These are phyloP conservation scores for Candida albicans DNA, from an alignment of 1,139 yeast genomes.

Conservation along the genomic window DNA sequence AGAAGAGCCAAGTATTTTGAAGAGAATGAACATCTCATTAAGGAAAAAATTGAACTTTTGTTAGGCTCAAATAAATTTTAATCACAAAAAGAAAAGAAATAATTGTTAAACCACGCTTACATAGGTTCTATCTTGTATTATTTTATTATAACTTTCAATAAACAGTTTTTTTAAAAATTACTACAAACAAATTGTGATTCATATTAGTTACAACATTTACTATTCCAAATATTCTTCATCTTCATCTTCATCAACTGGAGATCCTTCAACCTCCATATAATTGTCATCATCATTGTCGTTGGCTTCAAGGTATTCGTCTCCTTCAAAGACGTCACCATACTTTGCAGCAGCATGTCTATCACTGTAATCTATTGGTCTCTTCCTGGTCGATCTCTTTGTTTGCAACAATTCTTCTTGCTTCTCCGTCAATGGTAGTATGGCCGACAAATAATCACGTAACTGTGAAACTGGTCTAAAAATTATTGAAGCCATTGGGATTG, in stretches of 20 bases:
- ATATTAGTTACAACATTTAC: not conserved
- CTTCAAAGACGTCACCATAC: slow-evolving; percentile 21
- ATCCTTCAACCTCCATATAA: slow-evolving; percentile 18
- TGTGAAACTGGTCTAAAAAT: slow-evolving; percentile 28
- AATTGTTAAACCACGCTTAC: too few relatives aligned
- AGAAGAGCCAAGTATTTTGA: slow-evolving; percentile 80
- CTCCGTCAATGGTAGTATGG: slow-evolving; percentile 23
- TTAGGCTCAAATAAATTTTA: slow-evolving; percentile 40
- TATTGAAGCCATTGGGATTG: slow-evolving; percentile 23
- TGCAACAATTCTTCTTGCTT: slow-evolving; percentile 20
- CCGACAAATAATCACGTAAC: slow-evolving; percentile 27
- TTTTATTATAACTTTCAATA: not conserved
- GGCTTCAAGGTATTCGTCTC: slow-evolving; percentile 16
- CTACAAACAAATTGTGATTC: too few relatives aligned
- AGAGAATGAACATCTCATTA: slow-evolving; percentile 63
- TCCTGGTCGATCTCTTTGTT: slow-evolving; percentile 16
- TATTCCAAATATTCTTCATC: slow-evolving; percentile 11
- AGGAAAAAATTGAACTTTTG: slow-evolving; percentile 74
- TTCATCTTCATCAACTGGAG: slow-evolving; percentile 18
- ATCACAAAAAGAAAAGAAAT: not conserved
- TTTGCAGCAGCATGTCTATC: slow-evolving; percentile 18
- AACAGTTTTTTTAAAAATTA: too few relatives aligned
- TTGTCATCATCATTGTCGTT: slow-evolving; percentile 21
- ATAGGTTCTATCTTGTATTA: slow-evolving; percentile 3
- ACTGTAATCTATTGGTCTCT: slow-evolving; percentile 18